Conservation (phyloP, 495 filamentous ascomycete species). For the Hypoxylon subgilvum region DNA sequence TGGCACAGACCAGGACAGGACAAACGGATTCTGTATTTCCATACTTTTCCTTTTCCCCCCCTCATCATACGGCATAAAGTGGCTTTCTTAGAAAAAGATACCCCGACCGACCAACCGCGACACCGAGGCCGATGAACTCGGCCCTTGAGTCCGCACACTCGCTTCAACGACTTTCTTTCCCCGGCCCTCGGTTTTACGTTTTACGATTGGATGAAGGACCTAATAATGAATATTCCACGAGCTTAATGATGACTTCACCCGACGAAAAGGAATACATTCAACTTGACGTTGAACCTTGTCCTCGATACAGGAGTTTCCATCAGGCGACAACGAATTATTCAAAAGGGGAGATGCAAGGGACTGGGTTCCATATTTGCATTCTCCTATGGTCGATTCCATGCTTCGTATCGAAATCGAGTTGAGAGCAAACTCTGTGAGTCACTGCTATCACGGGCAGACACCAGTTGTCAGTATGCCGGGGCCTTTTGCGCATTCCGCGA, state of each 20-base stretch:
- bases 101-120: conserved; percentile 39
- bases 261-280: conserved; percentile 37
- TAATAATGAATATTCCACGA: conserved; percentile 48
- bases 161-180: conserved; percentile 38
- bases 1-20: conserved; percentile 54
- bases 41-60: conserved; percentile 33
- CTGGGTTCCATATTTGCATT: conserved; percentile 34
- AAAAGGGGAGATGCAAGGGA: conserved; percentile 37
- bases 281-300: conserved; percentile 50
- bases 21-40: conserved; percentile 36
- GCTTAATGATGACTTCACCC: conserved; percentile 43
- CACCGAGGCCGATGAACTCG: conserved; percentile 31
- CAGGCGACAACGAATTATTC: conserved; percentile 37
- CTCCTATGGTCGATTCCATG: conserved; percentile 38
- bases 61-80: conserved; percentile 48
- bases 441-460: conserved; percentile 47
- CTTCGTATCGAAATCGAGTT: conserved; percentile 43
- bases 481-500: conserved; percentile 35
- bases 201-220: conserved; percentile 55
- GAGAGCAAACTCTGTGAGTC: conserved; percentile 46
- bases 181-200: conserved; percentile 47
- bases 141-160: conserved; percentile 36
- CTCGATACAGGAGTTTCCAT: conserved; percentile 37
- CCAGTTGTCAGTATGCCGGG: conserved; percentile 54
- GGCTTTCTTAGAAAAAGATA: conserved; percentile 49